Conservation (phyloP, 2,329 filamentous ascomycete species). For the Aspergillus candidus region DNA sequence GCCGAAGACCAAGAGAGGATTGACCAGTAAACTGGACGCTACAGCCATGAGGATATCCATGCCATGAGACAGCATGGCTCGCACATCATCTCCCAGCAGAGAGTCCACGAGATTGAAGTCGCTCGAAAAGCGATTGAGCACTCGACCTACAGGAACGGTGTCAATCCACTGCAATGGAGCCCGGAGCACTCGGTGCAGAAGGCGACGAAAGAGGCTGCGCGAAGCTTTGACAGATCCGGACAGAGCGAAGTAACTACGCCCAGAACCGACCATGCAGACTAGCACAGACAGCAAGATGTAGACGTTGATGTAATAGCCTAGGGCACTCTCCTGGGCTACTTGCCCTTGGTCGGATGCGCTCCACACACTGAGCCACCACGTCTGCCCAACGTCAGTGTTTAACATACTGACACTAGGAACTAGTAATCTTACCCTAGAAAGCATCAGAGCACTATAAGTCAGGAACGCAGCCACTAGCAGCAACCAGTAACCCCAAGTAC, state of each 20-base stretch:
- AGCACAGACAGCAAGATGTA: conserved; percentile 39
- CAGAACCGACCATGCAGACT: conserved; percentile 13
- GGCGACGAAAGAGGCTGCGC: conserved; percentile 1
- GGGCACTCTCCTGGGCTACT: neutral
- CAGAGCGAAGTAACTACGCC: conserved; percentile 3
- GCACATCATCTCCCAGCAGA: conserved; percentile 52
- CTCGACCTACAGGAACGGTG: conserved; percentile 66
- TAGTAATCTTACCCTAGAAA: neutral
- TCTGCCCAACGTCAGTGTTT: neutral
- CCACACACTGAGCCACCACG: conserved; percentile 2
- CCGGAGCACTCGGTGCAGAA: conserved; percentile 39
- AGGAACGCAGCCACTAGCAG: too few species aligned
- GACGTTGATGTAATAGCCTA: neutral
- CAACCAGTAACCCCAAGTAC: too few species aligned
- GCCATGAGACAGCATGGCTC: neutral
- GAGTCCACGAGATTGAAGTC: conserved; percentile 70
- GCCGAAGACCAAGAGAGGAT: conserved; percentile 56
- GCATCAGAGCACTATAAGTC: conserved; percentile 1
- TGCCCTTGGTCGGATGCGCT: neutral
- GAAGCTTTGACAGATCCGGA: conserved; percentile 1
- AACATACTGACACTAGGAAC: neutral
- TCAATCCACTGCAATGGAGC: conserved; percentile 70
- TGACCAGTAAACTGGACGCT: conserved; percentile 54
- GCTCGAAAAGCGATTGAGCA: conserved; percentile 69
- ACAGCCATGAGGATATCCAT: conserved; percentile 43